A percentile compares a stretch with the other conserved stretches of the same genome.
phyloP scores from a whole-genome alignment of 83 land plant genomes.

The Picea abies region DNA sequence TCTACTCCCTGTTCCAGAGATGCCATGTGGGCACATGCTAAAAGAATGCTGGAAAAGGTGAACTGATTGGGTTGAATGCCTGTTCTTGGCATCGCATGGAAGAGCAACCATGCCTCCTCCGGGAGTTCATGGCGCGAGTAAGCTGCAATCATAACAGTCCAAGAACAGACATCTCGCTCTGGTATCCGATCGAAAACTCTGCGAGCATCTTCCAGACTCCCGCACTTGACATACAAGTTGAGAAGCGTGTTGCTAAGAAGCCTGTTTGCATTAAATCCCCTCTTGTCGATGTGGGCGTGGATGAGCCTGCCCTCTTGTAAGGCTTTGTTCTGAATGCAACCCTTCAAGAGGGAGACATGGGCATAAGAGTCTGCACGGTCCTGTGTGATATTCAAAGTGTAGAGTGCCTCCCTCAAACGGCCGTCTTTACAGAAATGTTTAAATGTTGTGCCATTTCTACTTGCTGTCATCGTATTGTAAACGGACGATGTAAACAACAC shows the following conservation, averaged over 20 bases:
- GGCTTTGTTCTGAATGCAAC: neutral
- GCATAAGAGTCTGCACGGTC: neutral
- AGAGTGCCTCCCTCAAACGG: no score
- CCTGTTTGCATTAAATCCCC: neutral
- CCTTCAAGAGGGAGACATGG: neutral
- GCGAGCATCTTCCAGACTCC: conserved; percentile 10
- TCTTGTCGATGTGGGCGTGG: conserved; percentile 9
- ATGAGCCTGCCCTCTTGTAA: neutral
- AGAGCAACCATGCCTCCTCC: conserved; percentile 22
- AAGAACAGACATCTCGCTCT: conserved; percentile 31
- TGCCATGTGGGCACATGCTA: conserved; percentile 33
- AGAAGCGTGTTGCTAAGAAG: conserved; percentile 14
- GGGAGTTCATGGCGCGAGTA: conserved; percentile 21
- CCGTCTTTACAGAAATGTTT: no score
- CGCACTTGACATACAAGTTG: conserved; percentile 35
- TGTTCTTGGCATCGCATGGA: conserved; percentile 30
- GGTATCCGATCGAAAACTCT: conserved; percentile 37
- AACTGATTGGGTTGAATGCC: conserved; percentile 34
- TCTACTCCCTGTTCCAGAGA: conserved; percentile 23
- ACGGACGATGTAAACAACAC: no score
- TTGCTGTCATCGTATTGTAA: no score
- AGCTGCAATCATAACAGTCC: conserved; percentile 41
- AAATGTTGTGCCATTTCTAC: no score
- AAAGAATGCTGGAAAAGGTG: conserved; percentile 32
- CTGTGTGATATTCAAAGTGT: neutral